phyloP scores from a whole-genome alignment of 768 basidiomycete species.

The Suillus weaverae region DNA sequence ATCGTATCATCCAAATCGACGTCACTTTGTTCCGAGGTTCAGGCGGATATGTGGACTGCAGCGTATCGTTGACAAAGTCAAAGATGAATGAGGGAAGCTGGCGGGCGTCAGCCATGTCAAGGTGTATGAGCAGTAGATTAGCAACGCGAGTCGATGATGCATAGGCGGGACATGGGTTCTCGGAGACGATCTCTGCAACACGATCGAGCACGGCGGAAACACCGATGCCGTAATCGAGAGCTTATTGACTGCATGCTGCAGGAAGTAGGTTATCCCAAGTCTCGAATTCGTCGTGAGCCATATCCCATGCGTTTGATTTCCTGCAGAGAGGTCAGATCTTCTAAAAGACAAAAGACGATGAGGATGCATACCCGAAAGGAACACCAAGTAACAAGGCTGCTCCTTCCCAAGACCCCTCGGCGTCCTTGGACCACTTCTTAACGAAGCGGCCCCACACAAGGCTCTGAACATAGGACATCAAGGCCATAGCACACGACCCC shows the following conservation, averaged over 20 bases:
- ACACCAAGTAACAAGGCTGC: constrained; percentile 51
- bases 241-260: constrained; percentile 54
- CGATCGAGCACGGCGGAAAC: constrained; percentile 52
- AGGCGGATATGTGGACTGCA: constrained; percentile 67
- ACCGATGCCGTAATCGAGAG: constrained; percentile 62
- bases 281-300: constrained; percentile 52
- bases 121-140: constrained; percentile 58
- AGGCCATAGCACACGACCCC: constrained; percentile 21
- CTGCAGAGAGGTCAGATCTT: neutral
- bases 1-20: constrained; percentile 62
- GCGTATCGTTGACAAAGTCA: constrained; percentile 59
- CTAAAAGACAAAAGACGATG: constrained; percentile 5
- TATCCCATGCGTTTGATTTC: constrained; percentile 46
- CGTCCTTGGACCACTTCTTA: constrained; percentile 52
- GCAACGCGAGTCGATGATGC: constrained; percentile 53
- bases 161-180: constrained; percentile 39
- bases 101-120: constrained; percentile 50
- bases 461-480: constrained; percentile 41
- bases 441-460: constrained; percentile 59
- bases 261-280: constrained; percentile 56
- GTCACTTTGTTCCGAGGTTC: constrained; percentile 51
- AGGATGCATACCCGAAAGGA: constrained; percentile 59
- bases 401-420: constrained; percentile 52
- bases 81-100: constrained; percentile 55
- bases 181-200: constrained; percentile 49